Base-by-base conservation (phyloP, 1,284 basidiomycete species). In the Blastosporella zonata region DNA sequence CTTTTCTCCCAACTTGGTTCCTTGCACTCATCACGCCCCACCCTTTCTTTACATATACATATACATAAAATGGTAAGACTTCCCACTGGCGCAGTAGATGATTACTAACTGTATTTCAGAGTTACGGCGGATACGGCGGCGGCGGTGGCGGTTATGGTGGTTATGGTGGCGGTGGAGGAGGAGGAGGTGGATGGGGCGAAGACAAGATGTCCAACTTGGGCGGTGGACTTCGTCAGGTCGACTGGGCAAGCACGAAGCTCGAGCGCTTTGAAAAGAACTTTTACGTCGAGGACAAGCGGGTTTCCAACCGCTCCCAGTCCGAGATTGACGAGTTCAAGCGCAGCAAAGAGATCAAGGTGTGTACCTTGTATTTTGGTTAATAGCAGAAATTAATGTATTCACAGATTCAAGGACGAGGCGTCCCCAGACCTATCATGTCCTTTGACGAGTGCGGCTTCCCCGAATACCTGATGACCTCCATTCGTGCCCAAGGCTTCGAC, bases 371-470 rank as follows among this genome's bases (percentile, higher is more conserved):
- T 6, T 31, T 12, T 31, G 15, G 13, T 15, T 15, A 4, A 10
- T 34, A 34, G 6, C 33, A 34, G 4, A 5, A 21, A 34, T 31
- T 50, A 22, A 58, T 12, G 29, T 39, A 53, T 39, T 40, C 46
- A 49, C 64, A 94, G 85, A 83, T 97, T 55, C 90, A 93, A 78
- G 97, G 97, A 28, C 82, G 80, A 48, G 77, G 81, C 63, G 81
- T 99, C 17, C 96, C 97, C 42, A 81, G 93, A 65, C 96, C 96
- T 33, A 86, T 99, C 55, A 83, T 85, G 47, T 81, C 84, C 37
- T 99, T 99, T 65, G 93, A 97, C 48, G 96, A 99, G 73, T 84
- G 87, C 59, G 94, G 91, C 50, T 96, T 95, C 74, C 96, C 96
- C 31, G 93, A 97, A 60, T 98, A 98, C 70, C 84, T 99, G 58